These are phyloP conservation scores for Durio zibethinus DNA, from an alignment of 345 rosid species.

Conservation along the genomic window DNA sequence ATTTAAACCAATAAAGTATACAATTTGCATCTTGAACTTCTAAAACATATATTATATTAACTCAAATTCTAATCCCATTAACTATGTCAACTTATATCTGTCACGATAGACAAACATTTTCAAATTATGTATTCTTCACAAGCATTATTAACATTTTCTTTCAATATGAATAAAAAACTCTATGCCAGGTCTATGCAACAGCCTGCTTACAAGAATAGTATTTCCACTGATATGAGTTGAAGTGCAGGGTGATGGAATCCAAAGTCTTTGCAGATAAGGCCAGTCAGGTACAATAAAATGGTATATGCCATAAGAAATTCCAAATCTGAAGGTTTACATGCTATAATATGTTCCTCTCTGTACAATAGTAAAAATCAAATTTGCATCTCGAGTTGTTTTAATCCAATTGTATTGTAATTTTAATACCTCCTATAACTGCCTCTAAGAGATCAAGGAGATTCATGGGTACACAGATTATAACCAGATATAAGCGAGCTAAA, in stretches of 20 bases:
- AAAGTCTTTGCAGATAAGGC: not conserved
- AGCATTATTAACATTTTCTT: too few relatives aligned
- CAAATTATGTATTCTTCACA: too few relatives aligned
- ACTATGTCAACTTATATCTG: too few relatives aligned
- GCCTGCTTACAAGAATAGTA: not conserved
- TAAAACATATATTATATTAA: too few relatives aligned
- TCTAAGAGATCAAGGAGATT: conserved; percentile 22
- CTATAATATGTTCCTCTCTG: conserved; percentile 7
- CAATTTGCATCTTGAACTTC: too few relatives aligned
- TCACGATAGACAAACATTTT: too few relatives aligned
- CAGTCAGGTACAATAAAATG: not conserved
- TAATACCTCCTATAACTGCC: not conserved
- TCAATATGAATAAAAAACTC: too few relatives aligned
- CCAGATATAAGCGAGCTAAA: conserved; percentile 79
- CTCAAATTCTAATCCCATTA: too few relatives aligned
- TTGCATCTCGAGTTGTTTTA: not conserved
- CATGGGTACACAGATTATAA: conserved; percentile 51
- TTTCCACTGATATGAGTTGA: not conserved
- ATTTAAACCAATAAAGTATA: too few relatives aligned
- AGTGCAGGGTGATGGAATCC: conserved; percentile 4
- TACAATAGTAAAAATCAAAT: conserved; percentile 3
- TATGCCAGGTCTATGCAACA: not conserved
- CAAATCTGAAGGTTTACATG: not conserved
- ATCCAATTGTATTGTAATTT: not conserved
- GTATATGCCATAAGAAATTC: not conserved